Conservation (phyloP, 768 basidiomycete genomes). For the Plicaturopsis crispa region DNA sequence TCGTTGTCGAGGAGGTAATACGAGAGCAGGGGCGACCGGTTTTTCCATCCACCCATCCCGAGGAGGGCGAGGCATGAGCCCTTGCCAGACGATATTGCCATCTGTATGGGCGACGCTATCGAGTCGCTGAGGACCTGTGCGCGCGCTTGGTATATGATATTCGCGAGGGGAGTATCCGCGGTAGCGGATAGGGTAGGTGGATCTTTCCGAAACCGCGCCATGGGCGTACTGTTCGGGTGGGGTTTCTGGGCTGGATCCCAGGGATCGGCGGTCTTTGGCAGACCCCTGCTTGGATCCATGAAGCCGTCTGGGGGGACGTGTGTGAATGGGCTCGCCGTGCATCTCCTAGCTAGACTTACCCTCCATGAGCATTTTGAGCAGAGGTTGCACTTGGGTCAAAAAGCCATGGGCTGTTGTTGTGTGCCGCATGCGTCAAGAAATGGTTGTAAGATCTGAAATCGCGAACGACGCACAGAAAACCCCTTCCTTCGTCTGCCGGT, state of each 20-base stretch:
- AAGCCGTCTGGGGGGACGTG: background rate
- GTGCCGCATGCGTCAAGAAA: background rate
- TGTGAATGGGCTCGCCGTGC: background rate
- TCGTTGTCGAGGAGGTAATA: conserved; percentile 18
- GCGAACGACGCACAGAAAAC: background rate
- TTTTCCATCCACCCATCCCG: conserved; percentile 24
- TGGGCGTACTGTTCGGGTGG: conserved; percentile 21
- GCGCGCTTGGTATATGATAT: conserved; percentile 25
- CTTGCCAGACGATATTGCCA: conserved; percentile 14
- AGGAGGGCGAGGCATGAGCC: conserved; percentile 18
- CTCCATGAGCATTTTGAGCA: too few species aligned
- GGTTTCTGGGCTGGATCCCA: conserved; percentile 18
- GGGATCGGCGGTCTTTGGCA: conserved; percentile 7
- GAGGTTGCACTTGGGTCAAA: too few species aligned
- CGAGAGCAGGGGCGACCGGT: conserved; percentile 20
- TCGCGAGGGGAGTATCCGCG: conserved; percentile 14
- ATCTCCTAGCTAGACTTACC: too few species aligned
- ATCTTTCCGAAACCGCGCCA: conserved; percentile 25
- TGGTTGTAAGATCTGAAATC: background rate
- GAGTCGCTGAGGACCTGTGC: conserved; percentile 20
- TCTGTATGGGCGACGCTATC: conserved; percentile 11
- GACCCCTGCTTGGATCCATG: conserved; percentile 1
- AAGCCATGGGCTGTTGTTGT: too few species aligned
- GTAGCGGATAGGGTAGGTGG: conserved; percentile 12
- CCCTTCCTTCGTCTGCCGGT: background rate